A percentile compares a stretch with the other conserved stretches of the same genome.
Conservation (phyloP, 1,139 yeast species). For the Yamadazyma dushanensis region DNA sequence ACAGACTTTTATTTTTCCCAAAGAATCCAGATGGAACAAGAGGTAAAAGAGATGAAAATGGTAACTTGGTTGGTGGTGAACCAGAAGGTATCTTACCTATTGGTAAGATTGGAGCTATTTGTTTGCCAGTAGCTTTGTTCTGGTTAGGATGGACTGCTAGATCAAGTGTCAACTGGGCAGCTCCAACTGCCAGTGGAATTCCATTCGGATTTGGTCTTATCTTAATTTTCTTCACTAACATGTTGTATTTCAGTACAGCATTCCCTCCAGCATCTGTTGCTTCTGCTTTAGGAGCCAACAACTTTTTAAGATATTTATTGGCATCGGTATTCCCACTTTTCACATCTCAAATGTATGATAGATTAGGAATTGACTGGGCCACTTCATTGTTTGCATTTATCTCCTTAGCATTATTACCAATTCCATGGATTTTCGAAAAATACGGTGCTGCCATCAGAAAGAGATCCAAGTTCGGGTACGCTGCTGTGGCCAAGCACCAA, state of each 20-base stretch:
- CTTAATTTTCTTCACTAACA: conserved; percentile 68
- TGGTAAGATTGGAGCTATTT: conserved; percentile 60
- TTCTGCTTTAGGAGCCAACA: conserved; percentile 79
- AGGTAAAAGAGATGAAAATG: conserved; percentile 56
- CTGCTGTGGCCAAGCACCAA: conserved; percentile 11
- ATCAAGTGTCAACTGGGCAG: conserved; percentile 72
- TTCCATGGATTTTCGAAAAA: conserved; percentile 48
- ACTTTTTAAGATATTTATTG: conserved; percentile 63
- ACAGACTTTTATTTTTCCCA: conserved; percentile 50
- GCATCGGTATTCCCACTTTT: conserved; percentile 59
- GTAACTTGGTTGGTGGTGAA: conserved; percentile 44
- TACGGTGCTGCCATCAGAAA: conserved; percentile 59
- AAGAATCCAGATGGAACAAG: conserved; percentile 64
- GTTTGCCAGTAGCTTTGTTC: conserved; percentile 67
- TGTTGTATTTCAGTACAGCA: conserved; percentile 69
- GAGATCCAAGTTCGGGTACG: conserved; percentile 56
- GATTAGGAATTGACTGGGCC: conserved; percentile 40
- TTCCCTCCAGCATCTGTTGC: conserved; percentile 78
- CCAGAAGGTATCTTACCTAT: conserved; percentile 42
- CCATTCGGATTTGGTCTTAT: conserved; percentile 77
- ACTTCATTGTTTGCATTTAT: conserved; percentile 37
- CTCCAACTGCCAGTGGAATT: conserved; percentile 71
- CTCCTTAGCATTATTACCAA: conserved; percentile 34
- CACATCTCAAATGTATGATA: conserved; percentile 45
- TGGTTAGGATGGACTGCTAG: conserved; percentile 85